phyloP scores from a whole-genome alignment of 192 early-diverging fungal genomes.

The Gigaspora rosea region DNA sequence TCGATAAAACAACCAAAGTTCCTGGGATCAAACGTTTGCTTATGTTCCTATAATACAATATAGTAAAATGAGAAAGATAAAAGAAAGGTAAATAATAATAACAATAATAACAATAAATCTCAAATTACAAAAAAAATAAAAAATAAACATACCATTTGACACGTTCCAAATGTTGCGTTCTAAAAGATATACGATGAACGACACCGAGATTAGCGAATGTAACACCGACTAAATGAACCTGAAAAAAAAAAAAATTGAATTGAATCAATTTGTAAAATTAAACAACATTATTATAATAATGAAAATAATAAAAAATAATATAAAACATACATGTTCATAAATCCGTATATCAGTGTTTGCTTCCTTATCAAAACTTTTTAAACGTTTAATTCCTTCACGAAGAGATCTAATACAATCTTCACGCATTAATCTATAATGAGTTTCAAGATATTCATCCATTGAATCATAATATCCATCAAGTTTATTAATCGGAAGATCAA shows the following conservation, averaged over 20 bases:
- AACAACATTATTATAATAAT: not conserved
- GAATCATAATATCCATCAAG: slow-evolving; percentile 44
- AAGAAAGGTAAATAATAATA: too few relatives aligned
- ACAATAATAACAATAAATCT: not conserved
- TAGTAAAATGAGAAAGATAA: not conserved
- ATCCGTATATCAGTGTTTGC: slow-evolving; percentile 15
- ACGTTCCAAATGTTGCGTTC: slow-evolving; percentile 42
- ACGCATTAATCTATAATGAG: slow-evolving; percentile 53
- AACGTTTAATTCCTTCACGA: slow-evolving; percentile 45
- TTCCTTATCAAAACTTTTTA: slow-evolving; percentile 23
- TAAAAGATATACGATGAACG: slow-evolving; percentile 52
- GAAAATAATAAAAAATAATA: too few relatives aligned
- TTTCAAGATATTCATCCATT: slow-evolving; percentile 52
- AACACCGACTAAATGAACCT: slow-evolving; percentile 50
- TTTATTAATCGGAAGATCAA: slow-evolving; percentile 50
- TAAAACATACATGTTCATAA: slow-evolving; percentile 34
- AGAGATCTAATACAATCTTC: slow-evolving; percentile 57
- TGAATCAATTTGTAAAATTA: not conserved
- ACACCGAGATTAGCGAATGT: slow-evolving; percentile 45
- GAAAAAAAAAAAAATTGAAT: not conserved
- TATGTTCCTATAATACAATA: slow-evolving; percentile 29
- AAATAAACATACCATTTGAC: slow-evolving; percentile 46
- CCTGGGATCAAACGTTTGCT: slow-evolving; percentile 58
- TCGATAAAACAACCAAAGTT: slow-evolving; percentile 54
- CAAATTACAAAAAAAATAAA: not conserved